Evolutionary conservation across 352 stramenopile species (phyloP).

Genomic region (Globisporangium lucens): DNA sequence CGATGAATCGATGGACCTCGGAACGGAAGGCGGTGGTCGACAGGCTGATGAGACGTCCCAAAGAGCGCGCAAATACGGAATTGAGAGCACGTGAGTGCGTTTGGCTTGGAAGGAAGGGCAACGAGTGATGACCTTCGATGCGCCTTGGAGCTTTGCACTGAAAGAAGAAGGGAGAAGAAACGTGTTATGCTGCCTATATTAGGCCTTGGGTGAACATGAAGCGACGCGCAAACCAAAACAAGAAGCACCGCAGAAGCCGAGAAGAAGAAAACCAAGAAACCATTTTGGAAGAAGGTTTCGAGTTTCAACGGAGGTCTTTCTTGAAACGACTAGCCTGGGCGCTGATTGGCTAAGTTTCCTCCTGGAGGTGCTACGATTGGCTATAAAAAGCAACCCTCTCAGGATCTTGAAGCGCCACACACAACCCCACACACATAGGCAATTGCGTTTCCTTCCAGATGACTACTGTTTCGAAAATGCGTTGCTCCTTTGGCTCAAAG

Average conservation of each 20-base stretch:
- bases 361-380: neutral
- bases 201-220: neutral
- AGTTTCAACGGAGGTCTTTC: neutral
- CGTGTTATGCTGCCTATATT: too few relatives aligned
- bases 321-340: constrained; percentile 1
- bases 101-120: neutral
- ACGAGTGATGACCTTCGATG: neutral
- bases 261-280: neutral
- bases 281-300: neutral
- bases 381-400: neutral
- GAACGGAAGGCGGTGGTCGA: neutral
- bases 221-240: neutral
- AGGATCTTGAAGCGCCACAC: neutral
- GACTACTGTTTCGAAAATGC: neutral
- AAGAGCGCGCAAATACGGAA: constrained; percentile 2
- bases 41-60: neutral
- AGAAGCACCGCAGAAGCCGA: neutral
- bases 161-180: neutral
- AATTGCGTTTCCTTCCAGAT: neutral
- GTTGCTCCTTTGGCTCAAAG: too few relatives aligned
- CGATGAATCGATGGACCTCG: neutral
- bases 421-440: too few relatives aligned
- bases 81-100: neutral
- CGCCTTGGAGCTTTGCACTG: neutral
- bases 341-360: neutral